phyloP scores from a whole-genome alignment of 2,329 filamentous ascomycete species.

The Fonsecaea erecta region DNA sequence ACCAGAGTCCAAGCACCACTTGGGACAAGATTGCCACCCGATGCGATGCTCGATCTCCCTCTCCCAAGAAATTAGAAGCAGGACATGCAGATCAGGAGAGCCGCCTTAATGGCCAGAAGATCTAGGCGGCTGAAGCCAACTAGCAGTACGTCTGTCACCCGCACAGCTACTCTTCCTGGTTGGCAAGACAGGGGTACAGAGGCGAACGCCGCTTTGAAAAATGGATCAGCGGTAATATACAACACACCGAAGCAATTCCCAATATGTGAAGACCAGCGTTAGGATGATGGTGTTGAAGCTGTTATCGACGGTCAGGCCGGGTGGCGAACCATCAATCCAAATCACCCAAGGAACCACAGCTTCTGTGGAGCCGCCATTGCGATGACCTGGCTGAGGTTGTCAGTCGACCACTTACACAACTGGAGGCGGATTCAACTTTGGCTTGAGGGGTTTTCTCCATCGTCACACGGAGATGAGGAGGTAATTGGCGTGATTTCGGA shows the following conservation, averaged over 20 bases:
- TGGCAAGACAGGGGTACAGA: neutral
- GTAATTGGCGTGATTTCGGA: neutral
- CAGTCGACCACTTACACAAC: neutral
- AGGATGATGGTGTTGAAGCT: neutral
- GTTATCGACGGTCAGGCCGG: neutral
- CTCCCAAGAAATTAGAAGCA: neutral
- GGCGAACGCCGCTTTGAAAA: constrained; percentile 2
- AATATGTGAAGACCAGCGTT: constrained; percentile 7
- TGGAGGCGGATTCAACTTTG: neutral
- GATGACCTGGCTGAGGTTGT: neutral
- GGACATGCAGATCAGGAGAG: constrained; percentile 4
- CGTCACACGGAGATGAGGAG: neutral
- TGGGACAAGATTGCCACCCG: too few relatives aligned
- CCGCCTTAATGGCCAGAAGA: constrained; percentile 7
- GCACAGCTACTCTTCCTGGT: neutral
- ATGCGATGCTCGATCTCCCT: too few relatives aligned
- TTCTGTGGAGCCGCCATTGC: neutral
- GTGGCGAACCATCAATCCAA: neutral
- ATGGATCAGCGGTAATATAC: neutral
- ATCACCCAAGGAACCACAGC: neutral
- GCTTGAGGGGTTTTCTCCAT: neutral
- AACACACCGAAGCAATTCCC: neutral
- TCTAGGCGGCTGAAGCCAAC: neutral
- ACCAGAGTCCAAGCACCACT: neutral
- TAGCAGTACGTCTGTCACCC: neutral